phyloP scores from a whole-genome alignment of 139 green algal species.

The Dunaliella primolecta region DNA sequence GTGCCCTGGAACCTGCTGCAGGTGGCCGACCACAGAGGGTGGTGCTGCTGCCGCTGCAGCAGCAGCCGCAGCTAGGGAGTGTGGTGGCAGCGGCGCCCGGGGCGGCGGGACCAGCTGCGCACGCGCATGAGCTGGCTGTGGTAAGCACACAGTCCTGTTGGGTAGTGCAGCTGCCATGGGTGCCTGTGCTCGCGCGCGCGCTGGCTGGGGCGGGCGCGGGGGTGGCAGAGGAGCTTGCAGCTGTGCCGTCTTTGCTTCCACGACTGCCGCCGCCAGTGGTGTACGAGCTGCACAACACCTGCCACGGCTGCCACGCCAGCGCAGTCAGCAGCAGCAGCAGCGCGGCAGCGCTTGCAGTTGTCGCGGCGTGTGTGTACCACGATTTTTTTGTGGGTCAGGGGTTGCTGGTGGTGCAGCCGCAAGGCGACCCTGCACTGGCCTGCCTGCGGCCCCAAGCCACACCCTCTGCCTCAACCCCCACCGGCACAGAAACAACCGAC shows the following conservation, averaged over 20 bases:
- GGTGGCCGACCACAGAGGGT: no score
- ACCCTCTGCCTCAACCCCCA: not conserved
- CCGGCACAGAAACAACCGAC: not conserved
- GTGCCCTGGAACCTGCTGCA: no score
- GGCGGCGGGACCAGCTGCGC: no score
- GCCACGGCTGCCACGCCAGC: not conserved
- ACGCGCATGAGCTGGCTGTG: not conserved
- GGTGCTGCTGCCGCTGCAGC: no score
- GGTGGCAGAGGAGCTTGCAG: not conserved
- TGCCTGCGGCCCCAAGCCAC: not conserved
- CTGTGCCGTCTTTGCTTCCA: not conserved
- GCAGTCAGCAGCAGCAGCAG: not conserved
- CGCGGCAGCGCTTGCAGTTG: not conserved
- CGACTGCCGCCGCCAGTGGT: not conserved
- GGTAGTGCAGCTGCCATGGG: conserved; percentile 9
- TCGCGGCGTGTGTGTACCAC: not conserved
- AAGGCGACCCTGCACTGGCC: not conserved
- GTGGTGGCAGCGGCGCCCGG: no score
- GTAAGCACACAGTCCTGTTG: not conserved
- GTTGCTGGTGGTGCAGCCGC: not conserved
- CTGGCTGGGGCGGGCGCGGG: not conserved
- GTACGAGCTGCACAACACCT: not conserved
- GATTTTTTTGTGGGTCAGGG: not conserved
- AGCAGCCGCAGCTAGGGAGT: no score
- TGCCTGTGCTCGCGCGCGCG: not conserved